Evolutionary conservation across 2,329 filamentous ascomycete genomes (phyloP), one percentile per base, ranked within the genome.

Genomic region (Pseudopyrenochaeta lycopersici): DNA sequence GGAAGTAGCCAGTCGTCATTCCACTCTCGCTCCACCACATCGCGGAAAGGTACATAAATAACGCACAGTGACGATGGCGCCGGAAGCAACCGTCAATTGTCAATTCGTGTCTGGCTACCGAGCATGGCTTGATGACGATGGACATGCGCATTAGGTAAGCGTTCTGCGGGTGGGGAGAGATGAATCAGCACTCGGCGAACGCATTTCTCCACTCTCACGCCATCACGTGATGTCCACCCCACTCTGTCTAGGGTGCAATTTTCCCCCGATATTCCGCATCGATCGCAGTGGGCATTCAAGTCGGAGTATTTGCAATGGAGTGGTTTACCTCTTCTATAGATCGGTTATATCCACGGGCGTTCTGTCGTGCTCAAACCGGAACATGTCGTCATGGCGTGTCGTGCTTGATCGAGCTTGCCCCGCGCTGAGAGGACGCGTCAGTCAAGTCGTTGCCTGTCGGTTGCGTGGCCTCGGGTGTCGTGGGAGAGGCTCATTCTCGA

Each of bases 371-470:
- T 46, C 43, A 39, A 32, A 20, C 21, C 18, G 39, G 32, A 44
- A 41, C 49, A 40, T 53, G 29, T 46, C 43, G 27, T 48, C 17
- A 43, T 46, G 32, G 29, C 41, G 42, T 47, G 27, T 35, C 32
- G 23, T 29, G 32, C 41, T 45, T 20, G 20, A 38, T 21, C 7
- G 12, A 39, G 36, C 36, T 39, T 39, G 36, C 36, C 53, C 46
- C 41, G 50, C 53, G 48, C 30, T 23, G 15, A 27, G 17, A 27
- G 33, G 51, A 62, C 59, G 56, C 56, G 59, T 62, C 36, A 27
- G 23, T 46, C 54, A 31, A 27, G 23, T 52, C 39, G 57, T 32
- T 57, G 58, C 58, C 56, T 66, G 39, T 30, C n/a, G 44, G 17
- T 47, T 52, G 46, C 57, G 49, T 35, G 39, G 54, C 54, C 42